These are phyloP conservation scores for Tylopilus rubrobrunneus DNA, from an alignment of 768 basidiomycete genomes.

Conservation along the genomic window DNA sequence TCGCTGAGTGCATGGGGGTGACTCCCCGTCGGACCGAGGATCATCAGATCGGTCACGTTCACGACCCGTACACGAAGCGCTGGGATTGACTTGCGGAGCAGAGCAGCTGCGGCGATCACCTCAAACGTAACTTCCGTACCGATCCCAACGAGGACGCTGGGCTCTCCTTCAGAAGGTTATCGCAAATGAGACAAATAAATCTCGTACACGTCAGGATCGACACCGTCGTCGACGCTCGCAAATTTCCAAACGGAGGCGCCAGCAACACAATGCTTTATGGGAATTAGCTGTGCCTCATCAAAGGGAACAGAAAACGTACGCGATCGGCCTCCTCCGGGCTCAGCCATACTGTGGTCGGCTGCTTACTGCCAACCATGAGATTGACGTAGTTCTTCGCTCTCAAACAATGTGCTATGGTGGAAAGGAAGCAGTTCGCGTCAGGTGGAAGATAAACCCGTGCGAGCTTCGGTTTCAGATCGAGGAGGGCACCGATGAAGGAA, in stretches of 20 bases:
- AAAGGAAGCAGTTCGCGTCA: conserved; percentile 86
- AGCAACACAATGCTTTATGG: conserved; percentile 69
- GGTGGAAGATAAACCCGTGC: conserved; percentile 83
- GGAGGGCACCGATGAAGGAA: conserved; percentile 81
- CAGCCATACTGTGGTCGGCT: conserved; percentile 76
- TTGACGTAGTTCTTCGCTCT: conserved; percentile 84
- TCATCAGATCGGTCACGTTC: conserved; percentile 88
- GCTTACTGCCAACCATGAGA: conserved; percentile 86
- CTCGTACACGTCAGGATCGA: conserved; percentile 65
- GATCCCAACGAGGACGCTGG: conserved; percentile 76
- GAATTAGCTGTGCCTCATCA: background rate
- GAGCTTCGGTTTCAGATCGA: conserved; percentile 66
- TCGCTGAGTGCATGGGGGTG: conserved; percentile 74
- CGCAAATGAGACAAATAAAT: background rate
- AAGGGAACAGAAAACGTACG: conserved; percentile 31
- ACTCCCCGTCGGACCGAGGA: conserved; percentile 60
- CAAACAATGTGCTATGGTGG: conserved; percentile 80
- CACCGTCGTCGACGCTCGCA: conserved; percentile 69
- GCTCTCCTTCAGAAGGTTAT: conserved; percentile 1
- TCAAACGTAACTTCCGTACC: conserved; percentile 89
- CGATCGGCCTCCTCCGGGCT: conserved; percentile 69
- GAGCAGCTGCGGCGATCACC: conserved; percentile 78
- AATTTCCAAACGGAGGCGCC: conserved; percentile 87
- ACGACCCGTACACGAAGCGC: conserved; percentile 80
- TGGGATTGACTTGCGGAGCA: conserved; percentile 67